A percentile compares a stretch with the other conserved stretches of the same genome.
These are phyloP conservation scores for Tolypocladium paradoxum DNA, from an alignment of 2,329 filamentous ascomycete species.

Conservation along the genomic window DNA sequence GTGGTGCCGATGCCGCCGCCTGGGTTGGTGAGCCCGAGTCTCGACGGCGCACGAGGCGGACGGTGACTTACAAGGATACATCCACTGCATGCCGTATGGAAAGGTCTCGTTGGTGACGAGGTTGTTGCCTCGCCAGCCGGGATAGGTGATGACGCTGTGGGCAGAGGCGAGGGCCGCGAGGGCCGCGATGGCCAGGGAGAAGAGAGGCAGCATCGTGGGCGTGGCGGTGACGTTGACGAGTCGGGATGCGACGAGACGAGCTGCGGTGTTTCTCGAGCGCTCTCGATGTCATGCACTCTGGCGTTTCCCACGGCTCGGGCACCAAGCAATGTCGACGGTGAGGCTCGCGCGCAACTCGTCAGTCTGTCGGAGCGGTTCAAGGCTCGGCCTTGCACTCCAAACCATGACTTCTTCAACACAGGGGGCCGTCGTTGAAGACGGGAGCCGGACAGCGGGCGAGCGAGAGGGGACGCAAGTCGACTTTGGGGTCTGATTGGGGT, in stretches of 20 bases:
- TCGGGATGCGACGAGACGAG: background rate
- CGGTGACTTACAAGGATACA: slow-evolving; percentile 69
- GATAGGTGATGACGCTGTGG: slow-evolving; percentile 81
- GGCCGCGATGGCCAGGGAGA: slow-evolving; percentile 32
- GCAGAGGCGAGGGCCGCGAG: slow-evolving; percentile 37
- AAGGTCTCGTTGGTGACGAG: slow-evolving; percentile 67
- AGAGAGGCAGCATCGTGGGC: slow-evolving; percentile 5
- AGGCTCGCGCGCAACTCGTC: background rate
- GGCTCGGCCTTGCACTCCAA: background rate
- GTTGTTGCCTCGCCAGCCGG: slow-evolving; percentile 80
- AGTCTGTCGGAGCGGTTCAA: background rate
- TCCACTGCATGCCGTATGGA: slow-evolving; percentile 91
- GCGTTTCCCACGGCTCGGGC: background rate
- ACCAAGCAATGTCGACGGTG: background rate
- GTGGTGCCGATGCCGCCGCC: slow-evolving; percentile 74
- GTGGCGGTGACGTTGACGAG: background rate
- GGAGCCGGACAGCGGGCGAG: background rate
- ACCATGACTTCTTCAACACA: background rate
- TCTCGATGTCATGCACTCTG: background rate
- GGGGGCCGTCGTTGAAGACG: background rate
- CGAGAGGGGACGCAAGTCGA: background rate
- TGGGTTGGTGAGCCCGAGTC: slow-evolving; percentile 23
- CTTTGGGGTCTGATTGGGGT: background rate
- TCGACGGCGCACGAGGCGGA: background rate
- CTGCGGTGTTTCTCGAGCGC: too few species aligned